phyloP scores from a whole-genome alignment of 2,329 filamentous ascomycete species.

The Aspergillus ochraceoroseus region DNA sequence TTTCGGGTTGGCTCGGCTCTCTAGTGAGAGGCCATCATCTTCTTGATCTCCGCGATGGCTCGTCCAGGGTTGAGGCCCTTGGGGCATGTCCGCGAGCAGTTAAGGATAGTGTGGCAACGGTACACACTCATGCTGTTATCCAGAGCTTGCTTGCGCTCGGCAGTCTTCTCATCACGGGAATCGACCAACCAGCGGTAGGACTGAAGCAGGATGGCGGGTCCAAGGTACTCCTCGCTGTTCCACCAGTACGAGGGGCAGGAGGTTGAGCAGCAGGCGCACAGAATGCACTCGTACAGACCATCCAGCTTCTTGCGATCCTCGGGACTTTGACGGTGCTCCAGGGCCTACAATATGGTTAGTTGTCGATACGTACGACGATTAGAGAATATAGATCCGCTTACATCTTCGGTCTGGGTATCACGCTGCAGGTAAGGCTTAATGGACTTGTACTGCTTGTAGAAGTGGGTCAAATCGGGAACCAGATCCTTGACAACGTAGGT shows the following conservation, averaged over 20 bases:
- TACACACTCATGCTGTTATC: constrained; percentile 99
- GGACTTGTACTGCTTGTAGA: constrained; percentile 99
- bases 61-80: constrained; percentile 96
- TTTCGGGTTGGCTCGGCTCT: constrained; percentile 4
- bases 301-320: constrained; percentile 95
- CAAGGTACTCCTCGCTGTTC: constrained; percentile 98
- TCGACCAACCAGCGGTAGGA: constrained; percentile 97
- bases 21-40: constrained; percentile 66
- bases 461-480: constrained; percentile 93
- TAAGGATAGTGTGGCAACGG: constrained; percentile 98
- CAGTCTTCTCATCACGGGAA: constrained; percentile 84
- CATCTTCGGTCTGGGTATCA: constrained; percentile 75
- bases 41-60: constrained; percentile 98
- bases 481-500: constrained; percentile 99
- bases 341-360: constrained; percentile 57
- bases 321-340: constrained; percentile 85
- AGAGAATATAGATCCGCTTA: constrained; percentile 48
- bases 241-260: constrained; percentile 99
- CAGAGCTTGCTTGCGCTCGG: constrained; percentile 80
- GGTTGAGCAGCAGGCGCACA: constrained; percentile 98
- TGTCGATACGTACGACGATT: neutral
- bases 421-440: constrained; percentile 98
- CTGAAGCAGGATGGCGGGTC: constrained; percentile 91
- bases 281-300: constrained; percentile 97
- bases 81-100: constrained; percentile 95